Percentiles rank a stretch among this genome's conserved stretches.
phyloP scores from a whole-genome alignment of 371 early-diverging fungal species.

The Neoconidiobolus thromboides region DNA sequence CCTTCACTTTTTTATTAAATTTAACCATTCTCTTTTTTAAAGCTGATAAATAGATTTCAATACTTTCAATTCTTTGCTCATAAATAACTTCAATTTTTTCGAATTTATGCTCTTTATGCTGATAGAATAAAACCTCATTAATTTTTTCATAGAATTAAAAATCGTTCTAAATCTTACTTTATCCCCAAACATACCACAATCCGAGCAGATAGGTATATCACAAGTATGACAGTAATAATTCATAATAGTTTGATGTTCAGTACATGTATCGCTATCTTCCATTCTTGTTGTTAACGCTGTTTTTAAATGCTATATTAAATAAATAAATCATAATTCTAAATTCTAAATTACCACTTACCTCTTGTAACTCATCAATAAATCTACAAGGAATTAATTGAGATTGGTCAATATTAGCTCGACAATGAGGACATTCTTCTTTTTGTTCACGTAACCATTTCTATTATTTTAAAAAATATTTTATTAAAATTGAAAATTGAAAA shows the following conservation, averaged over 20 bases:
- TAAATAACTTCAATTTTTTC: slow-evolving; percentile 4
- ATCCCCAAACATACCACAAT: slow-evolving; percentile 6
- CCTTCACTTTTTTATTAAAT: slow-evolving; percentile 1
- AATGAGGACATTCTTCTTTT: slow-evolving; percentile 7
- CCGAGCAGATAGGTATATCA: slow-evolving; percentile 4
- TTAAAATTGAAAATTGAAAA: not conserved
- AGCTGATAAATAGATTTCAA: not conserved
- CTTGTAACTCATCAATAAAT: slow-evolving; percentile 6
- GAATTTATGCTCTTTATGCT: slow-evolving; percentile 7
- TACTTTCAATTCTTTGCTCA: slow-evolving; percentile 1
- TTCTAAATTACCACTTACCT: not conserved
- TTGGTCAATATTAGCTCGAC: slow-evolving; percentile 4
- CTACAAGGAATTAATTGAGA: slow-evolving; percentile 4
- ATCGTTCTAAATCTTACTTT: not conserved
- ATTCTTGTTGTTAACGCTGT: not conserved
- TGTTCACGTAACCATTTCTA: slow-evolving; percentile 7
- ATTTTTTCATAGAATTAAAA: not conserved
- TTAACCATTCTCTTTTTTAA: not conserved
- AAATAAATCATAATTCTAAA: not conserved
- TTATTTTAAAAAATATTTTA: not conserved
- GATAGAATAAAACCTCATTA: not conserved
- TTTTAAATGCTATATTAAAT: slow-evolving; percentile 3
- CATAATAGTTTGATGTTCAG: slow-evolving; percentile 2
- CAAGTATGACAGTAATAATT: slow-evolving; percentile 7
- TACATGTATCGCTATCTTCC: not conserved